Evolutionary conservation across 2,329 filamentous ascomycete species (phyloP).

Genomic region (Canariomyces notabilis): DNA sequence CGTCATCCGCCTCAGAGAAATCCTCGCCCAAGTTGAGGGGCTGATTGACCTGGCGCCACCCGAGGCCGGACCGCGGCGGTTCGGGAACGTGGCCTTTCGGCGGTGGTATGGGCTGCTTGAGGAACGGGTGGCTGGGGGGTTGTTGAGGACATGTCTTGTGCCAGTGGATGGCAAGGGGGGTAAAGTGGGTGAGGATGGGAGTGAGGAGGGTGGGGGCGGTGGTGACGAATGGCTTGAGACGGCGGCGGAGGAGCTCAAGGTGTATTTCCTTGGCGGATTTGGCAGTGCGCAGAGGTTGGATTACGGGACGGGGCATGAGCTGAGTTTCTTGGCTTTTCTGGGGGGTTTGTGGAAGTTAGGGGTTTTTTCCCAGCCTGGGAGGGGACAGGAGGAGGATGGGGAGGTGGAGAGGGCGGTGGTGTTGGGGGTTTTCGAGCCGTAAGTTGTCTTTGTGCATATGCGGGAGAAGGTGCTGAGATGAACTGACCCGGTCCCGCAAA

Average conservation of each 20-base stretch:
- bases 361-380: slow-evolving; percentile 62
- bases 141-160: slow-evolving; percentile 55
- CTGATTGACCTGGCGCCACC: slow-evolving; percentile 77
- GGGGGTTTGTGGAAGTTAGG: slow-evolving; percentile 87
- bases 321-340: slow-evolving; percentile 90
- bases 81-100: slow-evolving; percentile 87
- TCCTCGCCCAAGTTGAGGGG: slow-evolving; percentile 60
- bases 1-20: slow-evolving; percentile 57
- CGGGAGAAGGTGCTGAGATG: not conserved
- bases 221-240: too few species aligned
- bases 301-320: slow-evolving; percentile 92
- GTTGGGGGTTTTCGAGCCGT: slow-evolving; percentile 77
- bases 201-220: too few species aligned
- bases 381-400: slow-evolving; percentile 33
- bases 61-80: slow-evolving; percentile 77
- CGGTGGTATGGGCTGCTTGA: slow-evolving; percentile 73
- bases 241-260: slow-evolving; percentile 57
- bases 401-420: slow-evolving; percentile 74
- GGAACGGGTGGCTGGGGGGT: slow-evolving; percentile 46
- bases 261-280: slow-evolving; percentile 80
- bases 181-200: slow-evolving; percentile 3
- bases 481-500: slow-evolving; percentile 13
- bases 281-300: slow-evolving; percentile 86
- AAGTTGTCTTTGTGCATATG: slow-evolving; percentile 35
- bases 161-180: slow-evolving; percentile 20